Evolutionary conservation across 495 filamentous ascomycete genomes (phyloP).

Genomic region (Evernia prunastri): DNA sequence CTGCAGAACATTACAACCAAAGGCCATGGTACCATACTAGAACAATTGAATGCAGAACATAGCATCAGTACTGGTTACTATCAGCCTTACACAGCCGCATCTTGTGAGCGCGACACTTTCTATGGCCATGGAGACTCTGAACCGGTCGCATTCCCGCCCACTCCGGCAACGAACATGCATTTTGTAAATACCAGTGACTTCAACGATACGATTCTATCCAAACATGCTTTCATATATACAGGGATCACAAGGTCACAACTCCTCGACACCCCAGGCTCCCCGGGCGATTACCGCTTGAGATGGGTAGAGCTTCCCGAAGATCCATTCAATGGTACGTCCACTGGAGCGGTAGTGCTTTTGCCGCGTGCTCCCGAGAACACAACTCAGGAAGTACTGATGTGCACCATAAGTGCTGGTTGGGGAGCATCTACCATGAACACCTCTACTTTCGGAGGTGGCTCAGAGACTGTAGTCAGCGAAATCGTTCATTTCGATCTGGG

Average conservation of each 20-base stretch:
- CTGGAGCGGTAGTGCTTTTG: constrained; percentile 16
- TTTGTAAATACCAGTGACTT: constrained; percentile 1
- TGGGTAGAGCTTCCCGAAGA: constrained; percentile 18
- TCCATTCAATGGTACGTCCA: constrained; percentile 17
- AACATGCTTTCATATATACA: constrained; percentile 9
- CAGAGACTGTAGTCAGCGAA: background rate
- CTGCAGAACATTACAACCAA: background rate
- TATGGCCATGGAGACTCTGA: background rate
- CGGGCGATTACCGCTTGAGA: constrained; percentile 15
- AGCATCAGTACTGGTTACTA: constrained; percentile 8
- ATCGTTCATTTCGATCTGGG: background rate
- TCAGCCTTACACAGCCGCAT: constrained; percentile 15
- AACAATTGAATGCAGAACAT: constrained; percentile 17
- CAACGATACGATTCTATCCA: background rate
- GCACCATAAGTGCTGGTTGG: constrained; percentile 20
- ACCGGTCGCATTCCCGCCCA: constrained; percentile 9
- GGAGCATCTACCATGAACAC: constrained; percentile 14
- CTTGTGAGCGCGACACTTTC: constrained; percentile 9
- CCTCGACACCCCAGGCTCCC: constrained; percentile 6
- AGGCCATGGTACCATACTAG: constrained; percentile 1
- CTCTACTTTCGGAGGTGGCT: background rate
- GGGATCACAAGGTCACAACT: constrained; percentile 15
- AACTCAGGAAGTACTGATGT: constrained; percentile 13
- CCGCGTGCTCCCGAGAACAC: background rate
- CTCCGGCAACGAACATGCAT: background rate